These are phyloP conservation scores for Wakefieldia striispora DNA, from an alignment of 768 basidiomycete species.

Conservation along the genomic window DNA sequence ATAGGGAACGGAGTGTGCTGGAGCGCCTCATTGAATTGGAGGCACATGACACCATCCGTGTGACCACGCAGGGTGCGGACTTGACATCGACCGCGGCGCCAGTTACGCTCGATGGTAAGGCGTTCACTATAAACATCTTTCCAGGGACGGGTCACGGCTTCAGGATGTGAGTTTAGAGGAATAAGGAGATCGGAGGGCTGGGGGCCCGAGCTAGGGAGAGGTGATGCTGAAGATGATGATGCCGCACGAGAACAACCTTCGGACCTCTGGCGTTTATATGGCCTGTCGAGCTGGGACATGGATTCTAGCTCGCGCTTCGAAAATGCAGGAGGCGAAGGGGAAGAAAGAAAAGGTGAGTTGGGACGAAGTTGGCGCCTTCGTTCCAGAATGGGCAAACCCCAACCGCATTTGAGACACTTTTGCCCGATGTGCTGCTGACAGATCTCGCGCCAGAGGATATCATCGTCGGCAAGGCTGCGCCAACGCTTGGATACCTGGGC, in stretches of 20 bases:
- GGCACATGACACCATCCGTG: slow-evolving; percentile 94
- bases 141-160: slow-evolving; percentile 82
- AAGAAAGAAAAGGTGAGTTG: slow-evolving; percentile 36
- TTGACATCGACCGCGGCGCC: slow-evolving; percentile 89
- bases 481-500: slow-evolving; percentile 87
- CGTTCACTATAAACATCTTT: slow-evolving; percentile 98
- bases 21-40: slow-evolving; percentile 88
- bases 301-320: slow-evolving; percentile 42
- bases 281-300: slow-evolving; percentile 30
- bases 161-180: slow-evolving; percentile 26
- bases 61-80: slow-evolving; percentile 89
- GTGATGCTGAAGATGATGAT: slow-evolving; percentile 12
- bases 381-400: slow-evolving; percentile 92
- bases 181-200: slow-evolving; percentile 25
- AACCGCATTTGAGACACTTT: slow-evolving; percentile 95
- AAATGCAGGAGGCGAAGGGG: slow-evolving; percentile 26
- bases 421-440: slow-evolving; percentile 99
- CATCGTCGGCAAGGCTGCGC: slow-evolving; percentile 90
- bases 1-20: slow-evolving; percentile 85
- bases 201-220: slow-evolving; percentile 1
- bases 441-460: slow-evolving; percentile 92
- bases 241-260: background rate
- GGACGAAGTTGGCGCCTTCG: slow-evolving; percentile 53
- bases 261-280: slow-evolving; percentile 51
- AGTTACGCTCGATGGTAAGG: slow-evolving; percentile 94